Evolutionary conservation across 192 early-diverging fungal species (phyloP).

Genomic region (Backusella mclennaniae): DNA sequence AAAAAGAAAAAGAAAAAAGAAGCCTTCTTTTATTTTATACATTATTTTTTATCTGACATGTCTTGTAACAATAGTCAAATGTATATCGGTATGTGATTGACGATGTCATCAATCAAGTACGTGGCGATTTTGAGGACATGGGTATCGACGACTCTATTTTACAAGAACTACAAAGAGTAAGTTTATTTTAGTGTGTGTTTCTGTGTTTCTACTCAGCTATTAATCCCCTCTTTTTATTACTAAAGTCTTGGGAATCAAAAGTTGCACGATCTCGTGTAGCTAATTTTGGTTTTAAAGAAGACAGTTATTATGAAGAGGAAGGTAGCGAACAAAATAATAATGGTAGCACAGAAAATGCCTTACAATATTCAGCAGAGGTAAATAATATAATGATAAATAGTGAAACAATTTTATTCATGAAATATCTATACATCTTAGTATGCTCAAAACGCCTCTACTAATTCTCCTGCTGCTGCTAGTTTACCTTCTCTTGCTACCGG

Average conservation of each 20-base stretch:
- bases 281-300: slow-evolving; percentile 35
- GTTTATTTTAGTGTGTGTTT: neutral
- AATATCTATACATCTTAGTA: neutral
- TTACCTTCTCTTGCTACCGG: slow-evolving; percentile 23
- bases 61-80: slow-evolving; percentile 34
- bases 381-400: neutral
- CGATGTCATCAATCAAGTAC: slow-evolving; percentile 89
- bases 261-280: slow-evolving; percentile 48
- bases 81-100: slow-evolving; percentile 90
- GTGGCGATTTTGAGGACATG: slow-evolving; percentile 84
- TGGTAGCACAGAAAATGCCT: neutral
- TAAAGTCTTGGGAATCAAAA: slow-evolving; percentile 51
- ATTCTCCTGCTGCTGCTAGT: slow-evolving; percentile 27
- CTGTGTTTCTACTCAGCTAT: neutral
- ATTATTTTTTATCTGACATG: too few relatives aligned
- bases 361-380: slow-evolving; percentile 15
- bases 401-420: neutral
- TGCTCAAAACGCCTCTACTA: neutral
- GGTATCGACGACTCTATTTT: slow-evolving; percentile 88
- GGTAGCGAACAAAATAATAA: slow-evolving; percentile 19
- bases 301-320: slow-evolving; percentile 35
- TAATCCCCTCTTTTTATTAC: neutral
- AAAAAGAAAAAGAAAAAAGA: neutral
- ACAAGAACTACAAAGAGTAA: slow-evolving; percentile 66
- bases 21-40: neutral